These are phyloP conservation scores for Bassia scoparia DNA, from an alignment of 148 eudicot genomes.

Conservation along the genomic window DNA sequence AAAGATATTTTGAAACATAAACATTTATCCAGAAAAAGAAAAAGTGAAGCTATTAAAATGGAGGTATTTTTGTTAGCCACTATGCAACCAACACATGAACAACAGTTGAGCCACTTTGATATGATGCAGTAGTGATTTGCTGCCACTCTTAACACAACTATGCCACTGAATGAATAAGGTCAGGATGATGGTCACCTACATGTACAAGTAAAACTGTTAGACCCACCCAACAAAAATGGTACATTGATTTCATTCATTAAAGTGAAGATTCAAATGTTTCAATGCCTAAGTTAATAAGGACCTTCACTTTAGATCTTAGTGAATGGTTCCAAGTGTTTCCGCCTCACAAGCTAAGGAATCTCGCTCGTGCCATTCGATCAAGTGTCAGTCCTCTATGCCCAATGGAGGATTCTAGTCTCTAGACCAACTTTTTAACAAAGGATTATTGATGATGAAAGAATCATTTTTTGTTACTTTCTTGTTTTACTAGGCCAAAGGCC, in stretches of 20 bases:
- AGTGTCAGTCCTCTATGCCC: conserved; percentile 11
- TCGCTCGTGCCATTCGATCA: conserved; percentile 10
- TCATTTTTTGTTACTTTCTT: no score
- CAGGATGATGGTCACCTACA: not conserved
- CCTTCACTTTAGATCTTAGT: conserved; percentile 13
- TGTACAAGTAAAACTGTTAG: not conserved
- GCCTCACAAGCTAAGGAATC: conserved; percentile 16
- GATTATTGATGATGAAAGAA: no score
- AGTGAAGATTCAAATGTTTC: conserved; percentile 10
- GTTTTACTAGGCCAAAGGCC: no score
- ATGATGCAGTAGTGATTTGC: not conserved
- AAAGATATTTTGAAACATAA: not conserved
- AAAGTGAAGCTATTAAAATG: not conserved
- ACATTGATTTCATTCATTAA: conserved; percentile 2
- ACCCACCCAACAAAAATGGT: not conserved
- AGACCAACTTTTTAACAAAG: no score
- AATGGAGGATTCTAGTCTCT: no score
- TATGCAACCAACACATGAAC: not conserved
- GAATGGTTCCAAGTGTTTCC: not conserved
- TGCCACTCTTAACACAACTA: not conserved
- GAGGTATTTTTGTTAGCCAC: not conserved
- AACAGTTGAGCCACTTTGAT: conserved; percentile 2
- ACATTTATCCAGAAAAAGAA: conserved; percentile 5
- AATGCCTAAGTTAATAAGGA: conserved; percentile 12
- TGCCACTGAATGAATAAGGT: not conserved